Conservation (phyloP, 2,329 filamentous ascomycete genomes). For the Phyllosticta citribraziliensis region DNA sequence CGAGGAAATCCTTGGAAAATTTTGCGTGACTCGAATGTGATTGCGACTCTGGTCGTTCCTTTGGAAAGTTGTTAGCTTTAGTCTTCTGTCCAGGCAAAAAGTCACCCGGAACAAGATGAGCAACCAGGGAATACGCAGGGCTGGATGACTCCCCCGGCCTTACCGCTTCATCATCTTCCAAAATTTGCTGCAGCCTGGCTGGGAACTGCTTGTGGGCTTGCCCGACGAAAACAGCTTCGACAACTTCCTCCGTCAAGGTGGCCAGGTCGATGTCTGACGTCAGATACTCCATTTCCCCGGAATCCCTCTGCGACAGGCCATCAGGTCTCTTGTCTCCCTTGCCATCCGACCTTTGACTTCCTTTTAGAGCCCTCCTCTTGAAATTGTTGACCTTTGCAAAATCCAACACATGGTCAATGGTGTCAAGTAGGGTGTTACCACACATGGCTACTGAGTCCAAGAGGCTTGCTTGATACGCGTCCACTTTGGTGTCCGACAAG, state of each 20-base stretch:
- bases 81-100: neutral
- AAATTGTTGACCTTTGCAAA: conserved; percentile 32
- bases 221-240: conserved; percentile 21
- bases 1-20: neutral
- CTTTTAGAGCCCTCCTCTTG: conserved; percentile 21
- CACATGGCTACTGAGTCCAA: conserved; percentile 29
- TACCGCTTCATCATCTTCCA: conserved; percentile 20
- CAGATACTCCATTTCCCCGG: neutral
- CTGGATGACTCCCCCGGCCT: conserved; percentile 30
- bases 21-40: neutral
- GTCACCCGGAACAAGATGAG: conserved; percentile 18
- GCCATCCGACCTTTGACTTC: conserved; percentile 21
- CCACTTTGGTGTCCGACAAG: conserved; percentile 34
- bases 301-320: conserved; percentile 17
- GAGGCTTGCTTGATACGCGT: conserved; percentile 19
- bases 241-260: conserved; percentile 26
- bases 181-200: neutral
- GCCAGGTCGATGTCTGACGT: conserved; percentile 25
- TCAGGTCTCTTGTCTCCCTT: conserved; percentile 18
- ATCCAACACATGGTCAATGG: conserved; percentile 33
- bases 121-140: too few species aligned
- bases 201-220: neutral
- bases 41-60: neutral
- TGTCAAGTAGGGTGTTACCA: conserved; percentile 31
- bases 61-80: neutral